phyloP scores from a whole-genome alignment of 2,329 filamentous ascomycete species.

The Ambrosiella cleistominuta region DNA sequence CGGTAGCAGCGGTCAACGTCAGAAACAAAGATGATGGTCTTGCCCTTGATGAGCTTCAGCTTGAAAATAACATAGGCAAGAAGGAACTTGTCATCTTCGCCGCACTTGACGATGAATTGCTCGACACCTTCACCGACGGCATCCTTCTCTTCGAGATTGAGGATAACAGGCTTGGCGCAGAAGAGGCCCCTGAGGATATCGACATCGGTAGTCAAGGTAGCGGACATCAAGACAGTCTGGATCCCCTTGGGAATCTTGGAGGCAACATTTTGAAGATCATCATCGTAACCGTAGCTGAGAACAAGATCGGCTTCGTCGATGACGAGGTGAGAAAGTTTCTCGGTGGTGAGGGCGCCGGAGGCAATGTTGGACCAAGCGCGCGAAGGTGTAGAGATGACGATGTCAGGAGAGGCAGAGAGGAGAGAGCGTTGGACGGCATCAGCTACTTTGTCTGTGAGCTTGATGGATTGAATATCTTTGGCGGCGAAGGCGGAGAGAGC shows the following conservation, averaged over 20 bases:
- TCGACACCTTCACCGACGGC: conserved; percentile 63
- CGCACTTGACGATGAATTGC: conserved; percentile 78
- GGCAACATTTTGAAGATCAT: conserved; percentile 68
- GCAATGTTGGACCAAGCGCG: conserved; percentile 62
- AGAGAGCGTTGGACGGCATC: conserved; percentile 77
- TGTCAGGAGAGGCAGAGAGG: conserved; percentile 68
- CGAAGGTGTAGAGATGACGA: conserved; percentile 83
- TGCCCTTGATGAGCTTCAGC: conserved; percentile 81
- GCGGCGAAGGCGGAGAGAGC: conserved; percentile 67
- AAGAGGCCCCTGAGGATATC: conserved; percentile 73
- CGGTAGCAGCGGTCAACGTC: conserved; percentile 82
- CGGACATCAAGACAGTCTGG: conserved; percentile 86
- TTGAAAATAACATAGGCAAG: conserved; percentile 41
- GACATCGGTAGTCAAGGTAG: conserved; percentile 75
- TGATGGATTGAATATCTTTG: conserved; percentile 66
- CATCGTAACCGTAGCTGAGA: conserved; percentile 82
- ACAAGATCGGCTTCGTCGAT: conserved; percentile 92
- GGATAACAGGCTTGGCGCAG: conserved; percentile 58
- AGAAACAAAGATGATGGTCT: conserved; percentile 55
- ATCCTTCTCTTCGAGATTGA: conserved; percentile 61
- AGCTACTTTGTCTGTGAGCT: conserved; percentile 78
- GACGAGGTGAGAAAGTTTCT: conserved; percentile 58
- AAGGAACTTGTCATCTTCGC: conserved; percentile 95
- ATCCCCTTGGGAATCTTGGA: conserved; percentile 65
- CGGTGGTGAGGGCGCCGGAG: conserved; percentile 43